Evolutionary conservation across 1,284 basidiomycete genomes (phyloP), one percentile per base, ranked within the genome.

Genomic region (Coniferiporia sulphurascens): DNA sequence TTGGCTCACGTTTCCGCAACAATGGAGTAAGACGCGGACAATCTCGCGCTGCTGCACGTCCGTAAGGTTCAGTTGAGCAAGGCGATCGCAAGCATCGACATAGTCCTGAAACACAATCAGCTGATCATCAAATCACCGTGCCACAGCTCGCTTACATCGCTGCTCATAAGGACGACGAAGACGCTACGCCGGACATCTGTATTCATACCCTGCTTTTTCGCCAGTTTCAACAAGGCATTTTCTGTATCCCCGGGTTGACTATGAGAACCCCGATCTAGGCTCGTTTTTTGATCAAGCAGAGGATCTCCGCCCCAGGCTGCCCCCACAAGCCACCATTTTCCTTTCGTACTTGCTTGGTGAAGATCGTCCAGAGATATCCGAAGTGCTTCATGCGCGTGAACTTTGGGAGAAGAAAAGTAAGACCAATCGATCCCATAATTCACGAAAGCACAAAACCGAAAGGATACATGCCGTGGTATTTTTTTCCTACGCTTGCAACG

Each of bases 321-420:
- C 27, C 96, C 97, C 41, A 98, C 92, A 1, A 98, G 79, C 97
- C 97, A 99, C 97, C 97, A 99, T 74, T 96, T 97, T 1, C 97
- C 97, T 68, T 87, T 91, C 34, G 82, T 89, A 58, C 92, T 86
- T 0, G 94, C 90, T 1, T 87, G 84, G 60, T 85, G 87, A 9
- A 99, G 79, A 71, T 99, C 96, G n/a, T 82, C 77, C 19, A 98
- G 77, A 0, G 87, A 85, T 1, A 95, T 85, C 1, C 93, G 87
- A 7, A 97, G 78, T 0, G 93, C 86, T 58, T 97, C 95, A 64
- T 92, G 85, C 0, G 87, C 82, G 60, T 87, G 76, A 1, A 93
- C 93, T 95, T 60, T 13, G 34, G 48, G 13, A 44, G 46, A 22
- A 1, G 27, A 44, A 48, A 43, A 21, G 4, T 32, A 32, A 44